A percentile compares a stretch with the other conserved stretches of the same genome.
These are phyloP conservation scores for Aspergillaceae sp. DNA, from an alignment of 2,329 filamentous ascomycete species.

Conservation along the genomic window DNA sequence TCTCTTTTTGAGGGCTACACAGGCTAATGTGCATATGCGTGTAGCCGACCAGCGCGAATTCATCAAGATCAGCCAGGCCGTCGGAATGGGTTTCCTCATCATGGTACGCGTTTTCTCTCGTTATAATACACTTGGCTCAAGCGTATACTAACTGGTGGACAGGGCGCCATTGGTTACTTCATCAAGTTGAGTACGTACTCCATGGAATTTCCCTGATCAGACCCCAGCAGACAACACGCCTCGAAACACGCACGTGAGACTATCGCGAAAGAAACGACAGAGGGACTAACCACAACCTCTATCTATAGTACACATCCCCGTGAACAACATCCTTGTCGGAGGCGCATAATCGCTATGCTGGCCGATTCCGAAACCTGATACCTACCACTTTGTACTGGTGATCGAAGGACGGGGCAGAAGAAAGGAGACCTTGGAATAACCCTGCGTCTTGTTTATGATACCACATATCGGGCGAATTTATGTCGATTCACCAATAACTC, in stretches of 20 bases:
- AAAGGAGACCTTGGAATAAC: no score
- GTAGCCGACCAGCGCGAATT: constrained; percentile 52
- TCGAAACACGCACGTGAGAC: not conserved
- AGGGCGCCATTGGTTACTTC: constrained; percentile 50
- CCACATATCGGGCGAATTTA: not conserved
- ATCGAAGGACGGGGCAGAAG: no score
- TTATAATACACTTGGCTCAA: not conserved
- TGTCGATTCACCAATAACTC: not conserved
- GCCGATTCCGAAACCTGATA: constrained; percentile 1
- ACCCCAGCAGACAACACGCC: not conserved
- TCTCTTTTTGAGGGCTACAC: not conserved
- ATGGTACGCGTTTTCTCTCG: constrained; percentile 32
- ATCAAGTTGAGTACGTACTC: constrained; percentile 49
- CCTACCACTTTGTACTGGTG: not conserved
- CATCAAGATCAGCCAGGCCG: constrained; percentile 53
- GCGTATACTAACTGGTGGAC: constrained; percentile 6
- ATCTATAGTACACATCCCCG: constrained; percentile 40
- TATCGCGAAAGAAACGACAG: not conserved
- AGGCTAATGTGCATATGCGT: constrained; percentile 6
- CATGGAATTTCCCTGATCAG: not conserved
- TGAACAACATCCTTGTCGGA: constrained; percentile 44
- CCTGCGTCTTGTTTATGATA: not conserved
- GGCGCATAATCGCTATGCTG: constrained; percentile 27
- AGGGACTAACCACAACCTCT: constrained; percentile 8
- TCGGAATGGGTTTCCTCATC: constrained; percentile 52